Base-by-base conservation (phyloP, 352 stramenopile genomes). In the Pythium myriotylum region DNA sequence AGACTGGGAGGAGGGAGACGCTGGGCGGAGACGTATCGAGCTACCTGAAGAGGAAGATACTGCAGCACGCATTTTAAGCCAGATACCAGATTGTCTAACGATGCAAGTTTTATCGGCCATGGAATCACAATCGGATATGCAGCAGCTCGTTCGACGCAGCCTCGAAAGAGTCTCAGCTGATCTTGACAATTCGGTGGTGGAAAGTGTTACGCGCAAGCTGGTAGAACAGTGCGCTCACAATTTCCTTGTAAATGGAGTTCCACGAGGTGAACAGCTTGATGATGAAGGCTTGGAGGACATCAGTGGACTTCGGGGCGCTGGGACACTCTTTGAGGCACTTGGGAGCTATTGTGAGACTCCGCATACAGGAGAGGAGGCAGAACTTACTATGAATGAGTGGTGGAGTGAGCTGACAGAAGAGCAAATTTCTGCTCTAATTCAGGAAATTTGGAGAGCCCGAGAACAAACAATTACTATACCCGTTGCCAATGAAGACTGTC, bases 391-490 rank as follows among this genome's bases (percentile, higher is more conserved):
- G 13, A 23, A n/a, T 0, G 66, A 73, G 26, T 73, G 66, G 66
- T 68, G 59, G 66, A 52, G 48, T 4, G 39, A 50, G 10, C 19
- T 73, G 37, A 66, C 54, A 3, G 59, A 73, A 33, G 59, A 73
- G 37, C 66, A 73, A 59, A 19, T 73, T 16, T 26, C 54, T 0
- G 12, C 27, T 4, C 9, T 73, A 0, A 55, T 73, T 14, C 59
- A 58, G 4, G 59, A 73, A 19, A 60, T 73, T 8, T 68, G 47
- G 45, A 22, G 13, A 22, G 47, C 56, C 40, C 49, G 50, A 17
- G 49, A 59, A 29, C 2, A 16, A 7, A 2, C 7, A 1, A 12
- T 20, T 10, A 8, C 19, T 13, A 14, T 10, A 10, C 29, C 29
- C 10, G 5, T 10, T 10, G 10, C 10, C 29, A 35, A 10, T 35